A percentile compares a stretch with the other conserved stretches of the same genome.
Conservation (phyloP, 2,329 filamentous ascomycete species). For the Ophioceras dolichostomum region DNA sequence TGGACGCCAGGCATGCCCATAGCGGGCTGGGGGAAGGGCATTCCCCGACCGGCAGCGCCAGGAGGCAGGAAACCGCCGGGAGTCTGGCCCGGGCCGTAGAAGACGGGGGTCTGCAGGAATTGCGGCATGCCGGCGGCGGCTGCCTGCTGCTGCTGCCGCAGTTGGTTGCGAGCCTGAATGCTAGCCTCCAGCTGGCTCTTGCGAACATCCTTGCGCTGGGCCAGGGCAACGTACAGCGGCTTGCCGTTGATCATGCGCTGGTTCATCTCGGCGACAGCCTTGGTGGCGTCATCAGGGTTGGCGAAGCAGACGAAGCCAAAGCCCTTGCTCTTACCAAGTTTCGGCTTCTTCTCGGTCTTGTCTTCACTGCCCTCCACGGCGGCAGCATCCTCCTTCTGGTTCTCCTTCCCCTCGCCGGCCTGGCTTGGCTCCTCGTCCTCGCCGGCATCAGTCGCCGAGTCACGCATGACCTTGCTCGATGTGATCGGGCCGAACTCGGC, state of each 20-base stretch:
- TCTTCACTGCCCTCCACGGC: constrained; percentile 45
- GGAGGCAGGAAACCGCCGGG: constrained; percentile 47
- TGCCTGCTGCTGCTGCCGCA: constrained; percentile 95
- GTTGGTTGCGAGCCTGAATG: constrained; percentile 97
- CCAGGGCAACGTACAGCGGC: constrained; percentile 93
- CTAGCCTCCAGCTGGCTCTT: constrained; percentile 98
- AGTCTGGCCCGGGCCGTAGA: constrained; percentile 77
- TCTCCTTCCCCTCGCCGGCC: constrained; percentile 35
- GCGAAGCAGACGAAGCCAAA: constrained; percentile 99
- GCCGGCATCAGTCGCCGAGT: constrained; percentile 49
- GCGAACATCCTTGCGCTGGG: constrained; percentile 98
- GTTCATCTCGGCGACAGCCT: constrained; percentile 99
- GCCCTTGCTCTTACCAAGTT: constrained; percentile 95
- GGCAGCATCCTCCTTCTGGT: constrained; percentile 31
- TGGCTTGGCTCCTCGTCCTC: constrained; percentile 41
- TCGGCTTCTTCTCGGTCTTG: constrained; percentile 49
- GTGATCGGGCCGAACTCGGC: constrained; percentile 87
- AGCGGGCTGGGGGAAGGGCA: constrained; percentile 52
- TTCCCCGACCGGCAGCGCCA: constrained; percentile 47
- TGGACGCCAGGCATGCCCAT: constrained; percentile 61
- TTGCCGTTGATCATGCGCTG: constrained; percentile 97
- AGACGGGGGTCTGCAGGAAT: constrained; percentile 83
- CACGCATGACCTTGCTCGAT: constrained; percentile 98
- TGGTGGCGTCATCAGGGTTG: constrained; percentile 97
- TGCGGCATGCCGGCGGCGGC: constrained; percentile 81